phyloP scores from a whole-genome alignment of 2,329 filamentous ascomycete genomes.

The Pseudocercospora ulei region DNA sequence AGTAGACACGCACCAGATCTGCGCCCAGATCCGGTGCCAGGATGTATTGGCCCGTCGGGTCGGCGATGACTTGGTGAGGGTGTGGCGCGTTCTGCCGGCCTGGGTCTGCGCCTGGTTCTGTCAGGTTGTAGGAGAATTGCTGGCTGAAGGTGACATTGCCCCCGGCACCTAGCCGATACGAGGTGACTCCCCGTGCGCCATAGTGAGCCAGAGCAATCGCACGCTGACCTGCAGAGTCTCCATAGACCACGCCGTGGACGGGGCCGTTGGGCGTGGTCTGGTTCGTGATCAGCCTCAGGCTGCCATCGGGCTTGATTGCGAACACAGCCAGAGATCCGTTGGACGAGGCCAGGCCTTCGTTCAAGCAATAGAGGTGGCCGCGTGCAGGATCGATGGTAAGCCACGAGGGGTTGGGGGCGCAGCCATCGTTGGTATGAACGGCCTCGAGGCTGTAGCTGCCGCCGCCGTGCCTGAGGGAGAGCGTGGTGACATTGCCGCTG shows the following conservation, averaged over 20 bases:
- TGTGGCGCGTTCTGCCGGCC: constrained; percentile 34
- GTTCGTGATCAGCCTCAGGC: constrained; percentile 33
- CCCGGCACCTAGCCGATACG: constrained; percentile 44
- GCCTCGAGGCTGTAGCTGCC: constrained; percentile 37
- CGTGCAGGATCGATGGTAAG: constrained; percentile 47
- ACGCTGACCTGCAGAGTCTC: constrained; percentile 30
- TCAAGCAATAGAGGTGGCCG: constrained; percentile 49
- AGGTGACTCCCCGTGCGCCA: constrained; percentile 34
- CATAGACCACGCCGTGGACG: constrained; percentile 38
- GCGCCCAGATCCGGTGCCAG: constrained; percentile 35
- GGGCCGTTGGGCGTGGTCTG: constrained; percentile 35
- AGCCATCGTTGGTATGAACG: constrained; percentile 41
- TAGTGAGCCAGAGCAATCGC: constrained; percentile 40
- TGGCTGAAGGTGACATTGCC: constrained; percentile 38
- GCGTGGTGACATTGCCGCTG: constrained; percentile 38
- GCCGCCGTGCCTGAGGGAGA: constrained; percentile 32
- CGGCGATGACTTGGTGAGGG: constrained; percentile 33
- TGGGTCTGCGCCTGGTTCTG: constrained; percentile 27
- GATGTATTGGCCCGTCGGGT: constrained; percentile 36
- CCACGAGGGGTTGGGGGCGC: constrained; percentile 51
- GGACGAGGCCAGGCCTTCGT: constrained; percentile 47
- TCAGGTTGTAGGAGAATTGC: constrained; percentile 28
- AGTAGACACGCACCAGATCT: constrained; percentile 34
- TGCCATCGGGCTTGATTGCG: constrained; percentile 35
- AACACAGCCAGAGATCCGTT: constrained; percentile 44